Percentiles rank a stretch among this genome's conserved stretches.
Conservation (phyloP, 371 early-diverging fungal genomes). For the Rhizopus delemar region DNA sequence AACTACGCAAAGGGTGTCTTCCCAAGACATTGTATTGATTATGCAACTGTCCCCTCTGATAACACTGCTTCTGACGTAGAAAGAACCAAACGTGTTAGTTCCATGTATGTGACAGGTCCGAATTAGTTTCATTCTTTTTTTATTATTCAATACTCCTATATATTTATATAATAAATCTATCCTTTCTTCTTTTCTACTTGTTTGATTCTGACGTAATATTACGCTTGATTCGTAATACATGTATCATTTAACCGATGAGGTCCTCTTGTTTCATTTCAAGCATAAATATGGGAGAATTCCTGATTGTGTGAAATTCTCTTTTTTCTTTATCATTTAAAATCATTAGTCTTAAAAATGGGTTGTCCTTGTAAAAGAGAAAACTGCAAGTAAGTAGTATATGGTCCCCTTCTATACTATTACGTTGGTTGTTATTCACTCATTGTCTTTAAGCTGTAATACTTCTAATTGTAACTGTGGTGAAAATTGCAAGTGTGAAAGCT, state of each 20-base stretch:
- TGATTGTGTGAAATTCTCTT: not conserved
- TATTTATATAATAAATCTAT: no score
- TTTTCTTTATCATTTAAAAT: slow-evolving; percentile 5
- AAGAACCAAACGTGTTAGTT: slow-evolving; percentile 31
- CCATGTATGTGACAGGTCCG: slow-evolving; percentile 22
- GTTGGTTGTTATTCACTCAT: slow-evolving; percentile 10
- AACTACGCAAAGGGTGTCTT: slow-evolving; percentile 56
- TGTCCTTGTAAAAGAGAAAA: slow-evolving; percentile 28
- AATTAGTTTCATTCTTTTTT: not conserved
- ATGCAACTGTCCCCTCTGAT: slow-evolving; percentile 4
- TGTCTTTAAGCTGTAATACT: slow-evolving; percentile 8
- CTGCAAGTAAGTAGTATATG: not conserved
- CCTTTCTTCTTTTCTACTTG: no score
- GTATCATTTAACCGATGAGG: slow-evolving; percentile 16
- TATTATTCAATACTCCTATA: no score
- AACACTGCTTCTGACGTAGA: slow-evolving; percentile 10
- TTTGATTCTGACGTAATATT: no score
- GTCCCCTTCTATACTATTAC: not conserved
- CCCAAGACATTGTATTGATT: slow-evolving; percentile 57
- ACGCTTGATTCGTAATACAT: no score
- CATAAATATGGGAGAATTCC: not conserved
- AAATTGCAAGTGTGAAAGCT: slow-evolving; percentile 22
- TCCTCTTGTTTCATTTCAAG: slow-evolving; percentile 8
- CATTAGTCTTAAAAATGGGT: slow-evolving; percentile 14
- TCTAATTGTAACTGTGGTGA: slow-evolving; percentile 21